Percentiles rank a stretch among this genome's conserved stretches.
These are phyloP conservation scores for Ophiostoma sp. DNA, from an alignment of 2,329 filamentous ascomycete species.

Conservation along the genomic window DNA sequence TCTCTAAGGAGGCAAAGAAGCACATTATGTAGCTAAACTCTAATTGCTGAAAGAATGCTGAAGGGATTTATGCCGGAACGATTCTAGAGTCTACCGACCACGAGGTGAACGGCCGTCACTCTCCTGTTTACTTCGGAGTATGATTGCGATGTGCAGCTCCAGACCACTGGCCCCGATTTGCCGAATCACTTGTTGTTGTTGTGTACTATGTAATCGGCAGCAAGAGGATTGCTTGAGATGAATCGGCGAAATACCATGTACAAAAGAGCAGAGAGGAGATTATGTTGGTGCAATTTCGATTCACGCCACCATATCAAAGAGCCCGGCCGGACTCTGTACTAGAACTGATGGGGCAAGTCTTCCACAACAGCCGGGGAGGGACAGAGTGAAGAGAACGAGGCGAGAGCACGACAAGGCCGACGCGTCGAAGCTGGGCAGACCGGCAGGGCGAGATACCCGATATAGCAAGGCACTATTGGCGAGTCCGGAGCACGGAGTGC, in stretches of 20 bases:
- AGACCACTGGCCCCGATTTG: background rate
- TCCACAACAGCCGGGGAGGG: background rate
- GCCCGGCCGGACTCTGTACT: background rate
- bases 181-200: background rate
- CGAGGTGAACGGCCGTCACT: background rate
- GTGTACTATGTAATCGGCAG: background rate
- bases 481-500: background rate
- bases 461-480: background rate
- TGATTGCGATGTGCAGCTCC: background rate
- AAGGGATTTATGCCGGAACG: background rate
- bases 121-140: background rate
- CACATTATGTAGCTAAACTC: background rate
- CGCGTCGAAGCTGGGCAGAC: background rate
- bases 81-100: background rate
- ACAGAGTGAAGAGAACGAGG: background rate
- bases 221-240: background rate
- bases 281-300: constrained; percentile 7
- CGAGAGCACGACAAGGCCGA: background rate
- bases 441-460: background rate
- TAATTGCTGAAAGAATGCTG: background rate
- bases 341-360: background rate
- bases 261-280: background rate
- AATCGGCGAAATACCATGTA: background rate
- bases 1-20: background rate
- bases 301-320: background rate